Evolutionary conservation across 345 rosid species (phyloP), one percentile per base, ranked within the genome.

Genomic region (Hypericum perforatum): DNA sequence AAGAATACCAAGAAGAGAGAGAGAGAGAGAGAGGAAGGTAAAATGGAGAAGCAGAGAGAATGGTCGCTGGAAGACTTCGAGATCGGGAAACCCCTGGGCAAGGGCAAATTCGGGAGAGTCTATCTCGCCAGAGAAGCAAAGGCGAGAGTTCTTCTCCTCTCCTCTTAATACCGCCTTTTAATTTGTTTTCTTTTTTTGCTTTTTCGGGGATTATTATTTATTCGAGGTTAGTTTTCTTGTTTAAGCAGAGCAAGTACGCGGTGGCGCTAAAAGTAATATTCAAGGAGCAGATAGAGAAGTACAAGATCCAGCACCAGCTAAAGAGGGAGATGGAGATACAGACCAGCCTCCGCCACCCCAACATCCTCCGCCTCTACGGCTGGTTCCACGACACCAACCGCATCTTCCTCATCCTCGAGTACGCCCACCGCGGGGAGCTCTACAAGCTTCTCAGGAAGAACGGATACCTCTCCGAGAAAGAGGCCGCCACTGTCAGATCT

Each of bases 281-380:
- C 82, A 88, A 88, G 78, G 85, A 77, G 14, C 97, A 92, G 53
- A 77, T 85, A 16, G 97, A 89, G 61, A 92, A 85, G 73, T 85
- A 92, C 62, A 73, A 58, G 49, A 71, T 88, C 53, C 94, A 83
- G 49, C 84, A 88, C 52, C 98, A 87, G 71, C 49, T 91, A 60
- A 72, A 74, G 72, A 78, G 98, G 65, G 98, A 91, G 58, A 82
- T 87, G 88, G 92, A 91, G 79, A 91, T 91, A 40, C 96, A 87
- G 53, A 70, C 80, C 8, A 69, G 65, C 58, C 82, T 91, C 22
- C 54, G 64, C 9, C 98, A 91, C 52, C 81, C 96, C 0, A 87
- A 87, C 56, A 74, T 87, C 5, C 66, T 91, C 11, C 83, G 90
- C 37, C 94, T 85, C 57, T 78, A 64, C 22, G 96, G 95, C n/a